Percentiles rank a stretch among this genome's conserved stretches.
These are phyloP conservation scores for Zygosaccharomyces sapae DNA, from an alignment of 1,139 yeast species.

Conservation along the genomic window DNA sequence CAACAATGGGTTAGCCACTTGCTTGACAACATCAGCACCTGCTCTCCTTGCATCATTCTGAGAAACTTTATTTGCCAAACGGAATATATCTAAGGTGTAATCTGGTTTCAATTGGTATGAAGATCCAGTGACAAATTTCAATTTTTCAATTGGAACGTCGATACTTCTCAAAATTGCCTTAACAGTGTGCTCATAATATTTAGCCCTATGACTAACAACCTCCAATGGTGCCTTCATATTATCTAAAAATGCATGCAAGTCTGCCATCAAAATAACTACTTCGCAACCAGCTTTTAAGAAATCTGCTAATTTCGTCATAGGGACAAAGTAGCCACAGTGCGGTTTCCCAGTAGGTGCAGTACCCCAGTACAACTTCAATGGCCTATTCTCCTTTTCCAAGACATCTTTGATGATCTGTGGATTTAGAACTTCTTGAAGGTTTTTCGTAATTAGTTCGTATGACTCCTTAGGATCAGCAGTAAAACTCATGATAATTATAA, in stretches of 20 bases:
- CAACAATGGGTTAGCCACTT: constrained; percentile 87
- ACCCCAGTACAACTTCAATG: constrained; percentile 92
- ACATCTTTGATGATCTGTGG: constrained; percentile 83
- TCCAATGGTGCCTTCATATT: constrained; percentile 98
- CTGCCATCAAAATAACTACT: constrained; percentile 90
- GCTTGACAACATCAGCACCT: constrained; percentile 99
- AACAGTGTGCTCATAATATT: constrained; percentile 78
- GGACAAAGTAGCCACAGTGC: constrained; percentile 97
- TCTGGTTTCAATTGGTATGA: constrained; percentile 75
- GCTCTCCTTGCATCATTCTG: constrained; percentile 98
- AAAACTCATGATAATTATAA: constrained; percentile 6
- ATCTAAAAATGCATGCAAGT: constrained; percentile 93
- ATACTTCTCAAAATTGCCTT: constrained; percentile 81
- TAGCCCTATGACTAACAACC: constrained; percentile 81
- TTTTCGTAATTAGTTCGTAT: constrained; percentile 72
- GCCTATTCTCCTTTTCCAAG: constrained; percentile 74
- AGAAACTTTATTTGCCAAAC: constrained; percentile 73
- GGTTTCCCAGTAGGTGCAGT: constrained; percentile 96
- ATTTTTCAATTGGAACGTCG: constrained; percentile 85
- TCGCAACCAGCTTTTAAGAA: constrained; percentile 95
- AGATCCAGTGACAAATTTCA: constrained; percentile 81
- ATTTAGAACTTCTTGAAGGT: constrained; percentile 88
- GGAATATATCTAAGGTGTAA: constrained; percentile 86
- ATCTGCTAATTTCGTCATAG: constrained; percentile 95
- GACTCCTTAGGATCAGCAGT: constrained; percentile 54